Evolutionary conservation across 2,329 filamentous ascomycete species (phyloP).

Genomic region (Nemania sp.): DNA sequence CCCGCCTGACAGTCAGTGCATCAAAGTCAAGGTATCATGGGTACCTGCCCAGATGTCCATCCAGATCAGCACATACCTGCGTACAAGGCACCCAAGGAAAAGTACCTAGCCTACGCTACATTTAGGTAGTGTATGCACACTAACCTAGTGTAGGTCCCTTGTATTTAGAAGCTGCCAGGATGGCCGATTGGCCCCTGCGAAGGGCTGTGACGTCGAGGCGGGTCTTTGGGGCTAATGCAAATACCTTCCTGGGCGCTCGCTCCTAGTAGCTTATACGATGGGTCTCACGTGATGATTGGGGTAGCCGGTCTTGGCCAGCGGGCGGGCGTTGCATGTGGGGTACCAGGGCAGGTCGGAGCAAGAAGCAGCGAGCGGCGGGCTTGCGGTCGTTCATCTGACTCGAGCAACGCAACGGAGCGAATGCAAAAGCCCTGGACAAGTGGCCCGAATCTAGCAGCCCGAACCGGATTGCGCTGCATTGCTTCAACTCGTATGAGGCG

Average conservation of each 20-base stretch:
- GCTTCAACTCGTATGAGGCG: slow-evolving; percentile 1
- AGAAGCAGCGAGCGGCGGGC: slow-evolving; percentile 1
- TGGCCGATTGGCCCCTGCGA: neutral
- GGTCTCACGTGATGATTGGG: slow-evolving; percentile 24
- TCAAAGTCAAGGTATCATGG: too few relatives aligned
- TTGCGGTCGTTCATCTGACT: too few relatives aligned
- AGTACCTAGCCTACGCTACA: too few relatives aligned
- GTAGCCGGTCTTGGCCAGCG: slow-evolving; percentile 10
- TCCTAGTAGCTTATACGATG: slow-evolving; percentile 23
- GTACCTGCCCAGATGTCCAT: too few relatives aligned
- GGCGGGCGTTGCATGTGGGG: slow-evolving; percentile 14
- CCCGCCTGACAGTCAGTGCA: too few relatives aligned
- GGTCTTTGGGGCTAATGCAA: slow-evolving; percentile 18
- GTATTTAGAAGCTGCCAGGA: neutral
- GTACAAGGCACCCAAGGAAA: neutral
- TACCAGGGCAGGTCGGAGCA: slow-evolving; percentile 1
- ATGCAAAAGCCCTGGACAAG: neutral
- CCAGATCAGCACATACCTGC: neutral
- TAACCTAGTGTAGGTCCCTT: neutral
- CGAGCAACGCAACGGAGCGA: neutral
- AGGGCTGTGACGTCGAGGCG: slow-evolving; percentile 23
- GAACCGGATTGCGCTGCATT: slow-evolving; percentile 22
- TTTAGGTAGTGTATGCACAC: neutral
- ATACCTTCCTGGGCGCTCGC: slow-evolving; percentile 12
- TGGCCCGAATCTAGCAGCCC: slow-evolving; percentile 1